These are phyloP conservation scores for Excoecaria cochinchinensis DNA, from an alignment of 345 rosid genomes.

Conservation along the genomic window DNA sequence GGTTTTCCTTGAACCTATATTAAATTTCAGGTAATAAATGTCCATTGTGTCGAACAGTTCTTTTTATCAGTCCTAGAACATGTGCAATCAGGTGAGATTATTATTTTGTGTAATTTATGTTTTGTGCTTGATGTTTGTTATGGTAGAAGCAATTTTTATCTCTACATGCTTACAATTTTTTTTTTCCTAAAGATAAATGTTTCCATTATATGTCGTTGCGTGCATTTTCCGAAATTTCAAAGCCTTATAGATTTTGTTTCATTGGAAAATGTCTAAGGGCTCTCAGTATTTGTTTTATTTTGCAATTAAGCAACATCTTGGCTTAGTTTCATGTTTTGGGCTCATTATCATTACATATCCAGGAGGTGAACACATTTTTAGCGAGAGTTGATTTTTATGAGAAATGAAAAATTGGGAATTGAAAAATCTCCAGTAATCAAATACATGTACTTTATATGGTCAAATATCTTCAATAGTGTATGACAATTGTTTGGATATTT, in stretches of 20 bases:
- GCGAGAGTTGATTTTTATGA: not conserved
- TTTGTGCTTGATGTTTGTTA: slow-evolving; percentile 7
- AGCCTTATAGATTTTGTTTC: not conserved
- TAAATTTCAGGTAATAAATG: slow-evolving; percentile 79
- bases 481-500: slow-evolving; percentile 23
- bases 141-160: not conserved
- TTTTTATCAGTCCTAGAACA: slow-evolving; percentile 80
- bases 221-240: not conserved
- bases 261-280: not conserved
- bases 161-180: not conserved
- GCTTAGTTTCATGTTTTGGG: not conserved
- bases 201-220: not conserved
- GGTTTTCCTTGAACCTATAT: slow-evolving; percentile 20
- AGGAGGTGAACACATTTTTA: not conserved
- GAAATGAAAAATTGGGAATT: not conserved
- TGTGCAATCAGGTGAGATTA: slow-evolving; percentile 72
- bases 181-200: not conserved
- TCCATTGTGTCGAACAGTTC: slow-evolving; percentile 87
- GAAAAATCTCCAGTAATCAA: not conserved
- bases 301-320: not conserved
- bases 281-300: not conserved
- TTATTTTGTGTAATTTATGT: not conserved
- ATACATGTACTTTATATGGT: not conserved
- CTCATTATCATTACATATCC: slow-evolving; percentile 1
- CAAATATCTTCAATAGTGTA: not conserved